These are phyloP conservation scores for Ceratobasidium sp. DNA, from an alignment of 1,284 basidiomycete genomes.

Conservation along the genomic window DNA sequence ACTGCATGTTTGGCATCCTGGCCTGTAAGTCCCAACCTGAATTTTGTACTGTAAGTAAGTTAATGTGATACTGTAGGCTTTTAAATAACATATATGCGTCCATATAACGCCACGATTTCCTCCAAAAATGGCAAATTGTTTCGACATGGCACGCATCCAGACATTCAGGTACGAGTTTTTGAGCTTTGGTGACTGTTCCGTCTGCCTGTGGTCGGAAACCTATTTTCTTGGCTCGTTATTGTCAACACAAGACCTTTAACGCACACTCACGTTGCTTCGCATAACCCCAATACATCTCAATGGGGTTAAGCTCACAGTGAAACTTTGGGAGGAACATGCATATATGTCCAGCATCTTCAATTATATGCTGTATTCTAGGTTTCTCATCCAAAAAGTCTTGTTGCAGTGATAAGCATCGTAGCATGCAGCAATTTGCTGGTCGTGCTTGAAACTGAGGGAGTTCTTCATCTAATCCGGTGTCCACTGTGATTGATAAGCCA, in stretches of 20 bases:
- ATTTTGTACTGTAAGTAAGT: background rate
- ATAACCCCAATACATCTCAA: constrained; percentile 27
- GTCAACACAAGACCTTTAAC: background rate
- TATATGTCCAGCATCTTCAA: constrained; percentile 44
- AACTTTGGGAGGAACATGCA: constrained; percentile 49
- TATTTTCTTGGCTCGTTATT: background rate
- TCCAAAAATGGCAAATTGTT: background rate
- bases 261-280: background rate
- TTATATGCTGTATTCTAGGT: constrained; percentile 47
- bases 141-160: background rate
- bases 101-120: constrained; percentile 18
- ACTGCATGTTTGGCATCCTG: background rate
- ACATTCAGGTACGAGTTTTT: background rate
- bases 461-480: background rate
- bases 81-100: constrained; percentile 7
- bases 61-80: background rate
- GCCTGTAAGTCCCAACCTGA: background rate
- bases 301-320: constrained; percentile 44
- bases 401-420: constrained; percentile 48
- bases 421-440: constrained; percentile 49
- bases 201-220: background rate
- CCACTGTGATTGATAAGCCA: background rate
- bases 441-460: too few species aligned
- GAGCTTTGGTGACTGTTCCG: background rate
- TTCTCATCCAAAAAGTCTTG: constrained; percentile 51